phyloP scores from a whole-genome alignment of 2,329 filamentous ascomycete genomes.

The Penicillium sp. region DNA sequence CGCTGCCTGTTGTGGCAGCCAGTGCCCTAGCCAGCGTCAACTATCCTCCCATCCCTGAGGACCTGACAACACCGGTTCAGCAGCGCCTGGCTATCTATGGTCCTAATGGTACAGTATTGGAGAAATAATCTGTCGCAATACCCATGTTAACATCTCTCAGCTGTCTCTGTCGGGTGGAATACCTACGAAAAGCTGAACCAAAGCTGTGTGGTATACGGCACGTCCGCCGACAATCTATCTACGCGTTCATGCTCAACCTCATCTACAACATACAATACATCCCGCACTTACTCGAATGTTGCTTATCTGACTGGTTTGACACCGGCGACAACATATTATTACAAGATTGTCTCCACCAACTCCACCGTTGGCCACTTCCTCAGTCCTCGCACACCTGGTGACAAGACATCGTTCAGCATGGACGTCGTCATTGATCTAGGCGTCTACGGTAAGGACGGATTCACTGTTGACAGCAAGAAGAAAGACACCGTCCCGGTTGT shows the following conservation, averaged over 20 bases:
- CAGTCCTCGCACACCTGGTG: constrained; percentile 58
- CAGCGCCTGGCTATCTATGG: constrained; percentile 59
- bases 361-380: constrained; percentile 59
- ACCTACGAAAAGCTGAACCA: constrained; percentile 54
- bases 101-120: constrained; percentile 54
- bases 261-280: constrained; percentile 57
- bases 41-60: constrained; percentile 53
- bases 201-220: constrained; percentile 59
- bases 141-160: constrained; percentile 36
- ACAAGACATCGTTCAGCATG: constrained; percentile 58
- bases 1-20: constrained; percentile 20
- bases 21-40: constrained; percentile 34
- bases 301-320: constrained; percentile 53
- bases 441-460: constrained; percentile 59
- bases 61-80: constrained; percentile 59
- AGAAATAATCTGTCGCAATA: too few relatives aligned
- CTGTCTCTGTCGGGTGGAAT: constrained; percentile 61
- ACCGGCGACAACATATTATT: constrained; percentile 63
- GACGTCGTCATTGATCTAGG: constrained; percentile 60
- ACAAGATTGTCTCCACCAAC: constrained; percentile 62
- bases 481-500: constrained; percentile 55
- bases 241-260: constrained; percentile 49
- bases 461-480: constrained; percentile 54
- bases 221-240: constrained; percentile 44
- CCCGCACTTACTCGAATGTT: constrained; percentile 58